Percentiles rank a stretch among this genome's conserved stretches.
Conservation (phyloP, 306 rosid species). For the Dryas drummondii region DNA sequence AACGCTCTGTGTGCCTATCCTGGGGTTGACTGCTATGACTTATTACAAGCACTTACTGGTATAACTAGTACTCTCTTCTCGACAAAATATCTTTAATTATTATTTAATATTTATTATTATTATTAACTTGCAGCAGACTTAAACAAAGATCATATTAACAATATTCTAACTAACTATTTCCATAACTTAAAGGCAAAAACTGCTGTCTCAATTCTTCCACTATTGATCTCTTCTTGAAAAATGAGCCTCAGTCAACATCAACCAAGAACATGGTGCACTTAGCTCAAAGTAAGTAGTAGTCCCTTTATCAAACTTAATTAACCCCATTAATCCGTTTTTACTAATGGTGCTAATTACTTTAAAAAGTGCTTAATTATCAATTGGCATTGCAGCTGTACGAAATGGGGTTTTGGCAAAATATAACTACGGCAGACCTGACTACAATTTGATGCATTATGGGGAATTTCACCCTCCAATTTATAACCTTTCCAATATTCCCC, state of each 20-base stretch:
- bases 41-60: conserved; percentile 63
- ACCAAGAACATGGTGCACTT: conserved; percentile 81
- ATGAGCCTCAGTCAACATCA: conserved; percentile 81
- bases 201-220: conserved; percentile 89
- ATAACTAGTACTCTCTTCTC: not conserved
- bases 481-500: conserved; percentile 80
- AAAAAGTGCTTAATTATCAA: not conserved
- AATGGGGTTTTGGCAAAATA: conserved; percentile 55
- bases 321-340: not conserved
- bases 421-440: conserved; percentile 46
- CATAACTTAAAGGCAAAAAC: conserved; percentile 48
- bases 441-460: conserved; percentile 65
- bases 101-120: not conserved
- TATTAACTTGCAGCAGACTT: not conserved
- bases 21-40: conserved; percentile 62
- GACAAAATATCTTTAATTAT: not conserved
- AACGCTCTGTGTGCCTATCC: conserved; percentile 46
- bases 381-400: conserved; percentile 54
- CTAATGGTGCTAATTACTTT: not conserved
- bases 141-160: no score
- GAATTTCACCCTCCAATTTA: conserved; percentile 55
- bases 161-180: not conserved
- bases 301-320: not conserved
- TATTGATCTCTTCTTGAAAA: conserved; percentile 51
- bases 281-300: conserved; percentile 62